These are phyloP conservation scores for Cucurbita pepo DNA, from an alignment of 306 rosid species.

Conservation along the genomic window DNA sequence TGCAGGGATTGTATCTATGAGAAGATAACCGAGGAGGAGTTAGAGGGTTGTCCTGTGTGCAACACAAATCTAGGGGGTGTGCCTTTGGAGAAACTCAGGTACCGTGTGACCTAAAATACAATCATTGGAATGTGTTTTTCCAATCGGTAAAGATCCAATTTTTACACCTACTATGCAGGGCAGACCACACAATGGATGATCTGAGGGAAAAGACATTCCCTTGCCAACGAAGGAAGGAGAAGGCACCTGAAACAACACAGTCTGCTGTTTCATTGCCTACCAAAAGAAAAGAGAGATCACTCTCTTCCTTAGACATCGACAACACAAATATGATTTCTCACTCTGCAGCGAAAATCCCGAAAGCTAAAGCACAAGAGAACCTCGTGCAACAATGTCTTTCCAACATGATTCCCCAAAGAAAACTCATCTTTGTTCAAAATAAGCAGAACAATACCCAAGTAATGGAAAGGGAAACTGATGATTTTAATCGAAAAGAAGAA, in stretches of 20 bases:
- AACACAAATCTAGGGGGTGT: slow-evolving; percentile 71
- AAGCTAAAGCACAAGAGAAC: slow-evolving; percentile 11
- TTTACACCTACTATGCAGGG: slow-evolving; percentile 32
- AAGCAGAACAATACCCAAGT: background rate
- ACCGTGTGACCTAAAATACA: background rate
- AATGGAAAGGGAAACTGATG: background rate
- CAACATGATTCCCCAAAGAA: background rate
- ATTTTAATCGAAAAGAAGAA: background rate
- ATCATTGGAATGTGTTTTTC: background rate
- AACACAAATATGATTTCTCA: background rate
- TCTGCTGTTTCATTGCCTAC: slow-evolving; percentile 41
- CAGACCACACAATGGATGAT: slow-evolving; percentile 94
- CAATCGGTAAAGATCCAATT: too few relatives aligned
- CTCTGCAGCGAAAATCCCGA: slow-evolving; percentile 17
- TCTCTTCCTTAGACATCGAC: slow-evolving; percentile 53
- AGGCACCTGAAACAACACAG: slow-evolving; percentile 35
- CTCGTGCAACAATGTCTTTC: background rate
- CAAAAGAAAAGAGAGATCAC: slow-evolving; percentile 83
- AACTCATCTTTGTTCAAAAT: background rate
- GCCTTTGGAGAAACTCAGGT: slow-evolving; percentile 89
- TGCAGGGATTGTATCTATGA: slow-evolving; percentile 82
- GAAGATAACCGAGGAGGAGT: slow-evolving; percentile 68
- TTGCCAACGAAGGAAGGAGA: slow-evolving; percentile 30
- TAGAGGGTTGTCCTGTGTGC: slow-evolving; percentile 74
- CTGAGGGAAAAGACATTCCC: slow-evolving; percentile 79